Percentiles rank a stretch among this genome's conserved stretches.
These are phyloP conservation scores for Paramecium octaurelia DNA, from an alignment of 73 alveolate species.

Conservation along the genomic window DNA sequence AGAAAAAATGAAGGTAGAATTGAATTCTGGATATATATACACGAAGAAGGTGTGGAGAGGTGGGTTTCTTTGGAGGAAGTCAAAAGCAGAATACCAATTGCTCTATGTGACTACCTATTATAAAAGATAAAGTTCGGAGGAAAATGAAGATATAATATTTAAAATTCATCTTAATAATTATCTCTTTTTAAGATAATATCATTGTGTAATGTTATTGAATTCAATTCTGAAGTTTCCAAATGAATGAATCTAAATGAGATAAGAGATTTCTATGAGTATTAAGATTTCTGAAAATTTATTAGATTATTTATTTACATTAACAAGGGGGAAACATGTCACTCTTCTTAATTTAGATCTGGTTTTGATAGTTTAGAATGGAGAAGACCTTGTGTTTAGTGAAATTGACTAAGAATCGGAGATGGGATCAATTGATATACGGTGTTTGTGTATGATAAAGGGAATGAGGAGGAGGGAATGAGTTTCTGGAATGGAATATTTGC, in stretches of 20 bases:
- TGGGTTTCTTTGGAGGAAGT: not conserved
- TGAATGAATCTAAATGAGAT: not conserved
- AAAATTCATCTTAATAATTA: not conserved
- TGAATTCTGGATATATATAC: not conserved
- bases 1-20: not conserved
- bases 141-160: not conserved
- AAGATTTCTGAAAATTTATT: too few species aligned
- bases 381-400: not conserved
- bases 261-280: not conserved
- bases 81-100: not conserved
- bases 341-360: not conserved
- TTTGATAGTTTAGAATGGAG: not conserved
- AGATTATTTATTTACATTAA: not conserved
- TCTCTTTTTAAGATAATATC: not conserved
- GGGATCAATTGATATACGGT: not conserved
- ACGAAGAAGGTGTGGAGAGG: not conserved
- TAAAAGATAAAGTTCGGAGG: not conserved
- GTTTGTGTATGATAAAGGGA: not conserved
- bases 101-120: not conserved
- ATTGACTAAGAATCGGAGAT: not conserved
- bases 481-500: not conserved
- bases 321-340: not conserved
- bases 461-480: not conserved
- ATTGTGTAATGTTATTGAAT: not conserved
- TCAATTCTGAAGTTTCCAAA: not conserved